A percentile compares a stretch with the other conserved stretches of the same genome.
phyloP scores from a whole-genome alignment of 306 rosid species.

The Corylus americana region DNA sequence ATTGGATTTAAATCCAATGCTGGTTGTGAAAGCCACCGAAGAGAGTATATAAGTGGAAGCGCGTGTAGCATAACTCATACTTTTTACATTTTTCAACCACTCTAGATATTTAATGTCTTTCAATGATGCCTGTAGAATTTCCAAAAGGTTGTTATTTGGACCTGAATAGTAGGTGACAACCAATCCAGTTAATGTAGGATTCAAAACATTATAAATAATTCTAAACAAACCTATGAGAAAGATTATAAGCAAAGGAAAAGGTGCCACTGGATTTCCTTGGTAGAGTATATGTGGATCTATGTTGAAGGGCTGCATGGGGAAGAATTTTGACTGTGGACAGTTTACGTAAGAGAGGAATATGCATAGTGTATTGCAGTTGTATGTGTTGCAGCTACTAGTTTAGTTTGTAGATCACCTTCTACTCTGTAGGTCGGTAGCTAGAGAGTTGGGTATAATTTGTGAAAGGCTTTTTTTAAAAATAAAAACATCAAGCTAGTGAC shows the following conservation, averaged over 20 bases:
- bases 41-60: too few species aligned
- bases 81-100: neutral
- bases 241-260: neutral
- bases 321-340: neutral
- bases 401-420: too few species aligned
- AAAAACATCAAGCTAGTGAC: too few species aligned
- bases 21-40: too few species aligned
- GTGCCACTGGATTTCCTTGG: neutral
- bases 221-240: neutral
- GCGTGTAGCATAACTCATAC: too few species aligned
- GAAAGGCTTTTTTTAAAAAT: neutral
- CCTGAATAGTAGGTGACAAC: neutral
- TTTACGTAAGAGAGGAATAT: neutral
- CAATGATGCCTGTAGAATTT: neutral
- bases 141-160: neutral
- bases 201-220: conserved; percentile 1
- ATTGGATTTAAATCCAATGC: too few species aligned
- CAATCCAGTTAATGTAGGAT: neutral
- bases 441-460: neutral
- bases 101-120: neutral
- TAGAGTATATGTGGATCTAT: neutral
- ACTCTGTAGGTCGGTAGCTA: too few species aligned
- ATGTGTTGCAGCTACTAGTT: neutral
- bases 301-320: neutral
- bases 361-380: neutral